Conservation (phyloP, 2,329 filamentous ascomycete genomes). For the Aspergillus neoniger region DNA sequence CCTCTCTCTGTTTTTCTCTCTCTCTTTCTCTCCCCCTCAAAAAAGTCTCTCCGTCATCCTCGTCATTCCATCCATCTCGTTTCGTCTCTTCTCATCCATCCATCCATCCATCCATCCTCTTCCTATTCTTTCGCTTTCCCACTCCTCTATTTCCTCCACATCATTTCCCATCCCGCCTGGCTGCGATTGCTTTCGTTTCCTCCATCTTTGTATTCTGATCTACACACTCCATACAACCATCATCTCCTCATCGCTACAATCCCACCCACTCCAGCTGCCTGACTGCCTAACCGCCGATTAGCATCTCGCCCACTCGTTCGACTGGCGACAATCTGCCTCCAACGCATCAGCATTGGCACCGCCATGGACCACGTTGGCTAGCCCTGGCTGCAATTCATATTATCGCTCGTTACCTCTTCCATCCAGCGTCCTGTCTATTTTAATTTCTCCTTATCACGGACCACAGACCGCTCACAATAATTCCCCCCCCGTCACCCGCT, state of each 20-base stretch:
- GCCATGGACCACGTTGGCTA: slow-evolving; percentile 31
- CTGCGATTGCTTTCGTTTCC: neutral
- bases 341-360: slow-evolving; percentile 25
- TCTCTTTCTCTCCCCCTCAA: neutral
- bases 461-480: neutral
- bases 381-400: slow-evolving; percentile 15
- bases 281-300: slow-evolving; percentile 23
- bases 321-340: slow-evolving; percentile 14
- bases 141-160: neutral
- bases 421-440: slow-evolving; percentile 5
- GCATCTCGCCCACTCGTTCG: slow-evolving; percentile 13
- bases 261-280: slow-evolving; percentile 20
- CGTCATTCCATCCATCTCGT: neutral
- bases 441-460: neutral
- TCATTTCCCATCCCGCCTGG: neutral
- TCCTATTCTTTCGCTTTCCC: neutral
- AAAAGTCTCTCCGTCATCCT: neutral
- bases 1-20: slow-evolving; percentile 14
- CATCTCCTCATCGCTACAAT: slow-evolving; percentile 1
- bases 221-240: neutral
- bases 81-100: neutral
- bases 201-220: neutral
- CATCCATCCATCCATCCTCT: neutral
- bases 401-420: slow-evolving; percentile 10
- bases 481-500: neutral